A percentile compares a stretch with the other conserved stretches of the same genome.
These are phyloP conservation scores for Metschnikowia cubensis DNA, from an alignment of 805 yeast genomes.

Conservation along the genomic window DNA sequence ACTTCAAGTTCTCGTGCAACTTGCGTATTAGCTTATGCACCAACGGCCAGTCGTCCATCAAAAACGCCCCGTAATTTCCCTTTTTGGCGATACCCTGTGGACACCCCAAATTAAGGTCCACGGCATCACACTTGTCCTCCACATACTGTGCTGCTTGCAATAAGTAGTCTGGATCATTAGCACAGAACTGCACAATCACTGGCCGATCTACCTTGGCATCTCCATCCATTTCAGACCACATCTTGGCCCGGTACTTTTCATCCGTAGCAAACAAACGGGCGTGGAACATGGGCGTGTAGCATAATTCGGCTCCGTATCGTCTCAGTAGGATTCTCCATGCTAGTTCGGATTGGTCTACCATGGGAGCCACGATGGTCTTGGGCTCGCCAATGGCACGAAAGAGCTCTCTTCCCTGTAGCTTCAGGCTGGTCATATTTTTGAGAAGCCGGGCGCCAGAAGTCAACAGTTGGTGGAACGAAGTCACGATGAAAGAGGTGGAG, in stretches of 20 bases:
- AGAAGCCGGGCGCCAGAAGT: not conserved
- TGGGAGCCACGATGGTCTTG: constrained; percentile 87
- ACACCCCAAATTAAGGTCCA: constrained; percentile 93
- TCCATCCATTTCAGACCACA: constrained; percentile 75
- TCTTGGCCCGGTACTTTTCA: constrained; percentile 71
- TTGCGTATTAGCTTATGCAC: constrained; percentile 66
- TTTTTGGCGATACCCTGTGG: constrained; percentile 96
- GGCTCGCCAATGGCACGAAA: constrained; percentile 72
- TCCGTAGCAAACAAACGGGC: constrained; percentile 85
- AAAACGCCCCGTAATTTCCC: constrained; percentile 92
- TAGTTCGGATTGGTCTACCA: constrained; percentile 96
- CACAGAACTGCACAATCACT: constrained; percentile 90
- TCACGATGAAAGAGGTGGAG: constrained; percentile 6
- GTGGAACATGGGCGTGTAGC: constrained; percentile 97
- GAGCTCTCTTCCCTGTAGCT: constrained; percentile 58
- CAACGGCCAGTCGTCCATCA: constrained; percentile 96
- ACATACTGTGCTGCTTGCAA: constrained; percentile 78
- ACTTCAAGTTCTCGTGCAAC: constrained; percentile 66
- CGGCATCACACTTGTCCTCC: constrained; percentile 86
- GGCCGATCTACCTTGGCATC: constrained; percentile 70
- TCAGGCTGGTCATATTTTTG: constrained; percentile 17
- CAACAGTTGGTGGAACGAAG: not conserved
- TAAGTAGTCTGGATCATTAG: constrained; percentile 85
- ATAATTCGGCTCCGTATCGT: constrained; percentile 84
- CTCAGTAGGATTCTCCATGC: constrained; percentile 92